Evolutionary conservation across 345 rosid genomes (phyloP), one percentile per base, ranked within the genome.

Genomic region (Pugionium cornutum): DNA sequence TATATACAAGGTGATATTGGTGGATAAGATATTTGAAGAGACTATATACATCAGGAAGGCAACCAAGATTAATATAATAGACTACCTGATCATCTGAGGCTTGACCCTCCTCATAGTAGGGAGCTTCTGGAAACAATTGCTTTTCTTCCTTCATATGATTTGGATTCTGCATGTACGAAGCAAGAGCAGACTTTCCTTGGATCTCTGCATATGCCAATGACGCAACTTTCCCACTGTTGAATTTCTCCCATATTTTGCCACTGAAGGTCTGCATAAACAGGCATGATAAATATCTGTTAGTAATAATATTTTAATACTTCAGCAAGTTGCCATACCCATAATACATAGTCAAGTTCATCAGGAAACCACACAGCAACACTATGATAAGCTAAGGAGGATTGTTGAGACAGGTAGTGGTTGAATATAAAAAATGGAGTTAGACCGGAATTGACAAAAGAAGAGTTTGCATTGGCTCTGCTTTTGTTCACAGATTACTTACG

Each of bases 201-300:
- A 92, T 92, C 73, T 89, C 82, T 44, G 95, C 96, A 78, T 92
- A 92, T 63, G 92, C 96, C 73, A 92, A 68, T 9, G 89, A 83
- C 32, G 98, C 95, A 75, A 84, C 91, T 80, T 92, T 92, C 68
- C 91, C 98, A 51, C 98, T 92, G 64, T 92, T 87, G 78, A 92
- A 92, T 78, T 92, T 92, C 79, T 92, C 95, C 98, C 98, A 92
- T 77, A 75, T 82, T 79, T 87, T 89, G 69, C 95, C 98, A 67
- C 79, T 87, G 70, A 92, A 89, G 34, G 87, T 88, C 98, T 92
- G 81, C 73, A 79, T 36, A 64, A 46, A 58, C 56, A 52, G 30
- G 10, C 18, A 64, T 51, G 27, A 34, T 5, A 29, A 18, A 31
- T 28, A 40, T 37, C 18, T 35, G 11, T 62, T 28, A 33, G 10